Evolutionary conservation across 257 asterid genomes (phyloP).

Genomic region (Nemophila menziesii): DNA sequence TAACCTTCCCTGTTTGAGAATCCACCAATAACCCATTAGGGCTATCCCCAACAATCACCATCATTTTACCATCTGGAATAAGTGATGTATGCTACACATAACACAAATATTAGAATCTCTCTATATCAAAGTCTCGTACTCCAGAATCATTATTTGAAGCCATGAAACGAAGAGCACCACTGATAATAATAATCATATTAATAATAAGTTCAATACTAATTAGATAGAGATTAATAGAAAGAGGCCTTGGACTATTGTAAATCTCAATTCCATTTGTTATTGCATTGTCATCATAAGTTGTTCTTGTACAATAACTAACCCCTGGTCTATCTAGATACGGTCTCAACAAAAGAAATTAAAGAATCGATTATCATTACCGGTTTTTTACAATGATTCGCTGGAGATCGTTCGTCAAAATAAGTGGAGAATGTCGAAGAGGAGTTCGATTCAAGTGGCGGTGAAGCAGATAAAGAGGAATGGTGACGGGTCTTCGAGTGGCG

Average conservation of each 20-base stretch:
- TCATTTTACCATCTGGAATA: conserved; percentile 5
- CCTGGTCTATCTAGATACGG: conserved; percentile 57
- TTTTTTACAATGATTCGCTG: too few relatives aligned
- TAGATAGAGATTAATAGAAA: neutral
- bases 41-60: conserved; percentile 2
- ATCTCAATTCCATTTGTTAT: conserved; percentile 51
- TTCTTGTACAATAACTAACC: conserved; percentile 50
- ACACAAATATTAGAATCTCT: conserved; percentile 23
- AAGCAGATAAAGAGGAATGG: too few relatives aligned
- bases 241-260: conserved; percentile 36
- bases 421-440: too few relatives aligned
- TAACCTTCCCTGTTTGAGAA: conserved; percentile 6
- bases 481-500: too few relatives aligned
- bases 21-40: conserved; percentile 4
- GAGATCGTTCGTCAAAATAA: too few relatives aligned
- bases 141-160: conserved; percentile 55
- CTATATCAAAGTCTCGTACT: conserved; percentile 40
- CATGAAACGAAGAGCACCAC: conserved; percentile 49
- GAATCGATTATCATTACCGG: too few relatives aligned
- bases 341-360: conserved; percentile 16
- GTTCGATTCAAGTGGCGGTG: too few relatives aligned
- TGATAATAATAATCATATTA: conserved; percentile 16
- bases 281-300: conserved; percentile 61
- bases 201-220: too few relatives aligned
- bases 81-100: conserved; percentile 1